Evolutionary conservation across 768 basidiomycete species (phyloP).

Genomic region (Amanita phalloides): DNA sequence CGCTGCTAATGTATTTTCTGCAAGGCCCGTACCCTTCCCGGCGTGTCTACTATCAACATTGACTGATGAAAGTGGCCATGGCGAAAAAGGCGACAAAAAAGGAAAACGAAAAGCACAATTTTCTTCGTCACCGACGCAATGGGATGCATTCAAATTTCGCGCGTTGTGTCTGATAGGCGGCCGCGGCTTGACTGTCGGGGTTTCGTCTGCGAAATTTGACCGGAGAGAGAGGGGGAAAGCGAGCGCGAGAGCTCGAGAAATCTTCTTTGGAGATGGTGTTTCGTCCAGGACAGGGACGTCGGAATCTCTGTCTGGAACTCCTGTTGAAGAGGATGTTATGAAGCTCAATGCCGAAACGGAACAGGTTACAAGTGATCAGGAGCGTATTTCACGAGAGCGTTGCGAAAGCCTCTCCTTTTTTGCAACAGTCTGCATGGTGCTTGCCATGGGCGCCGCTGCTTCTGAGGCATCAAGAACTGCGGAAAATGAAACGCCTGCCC

Average conservation of each 20-base stretch:
- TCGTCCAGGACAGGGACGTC: not conserved
- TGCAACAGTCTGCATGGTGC: constrained; percentile 42
- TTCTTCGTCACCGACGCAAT: not conserved
- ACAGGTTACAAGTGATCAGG: not conserved
- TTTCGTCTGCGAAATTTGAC: constrained; percentile 8
- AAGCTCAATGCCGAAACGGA: not conserved
- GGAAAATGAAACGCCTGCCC: not conserved
- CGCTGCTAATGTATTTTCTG: constrained; percentile 15
- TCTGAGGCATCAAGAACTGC: constrained; percentile 1
- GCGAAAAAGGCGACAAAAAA: not conserved
- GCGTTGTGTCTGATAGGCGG: constrained; percentile 1
- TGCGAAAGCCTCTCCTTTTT: constrained; percentile 35
- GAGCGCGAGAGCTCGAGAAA: constrained; percentile 7
- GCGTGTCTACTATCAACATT: constrained; percentile 1
- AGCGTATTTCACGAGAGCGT: not conserved
- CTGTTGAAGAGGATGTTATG: not conserved
- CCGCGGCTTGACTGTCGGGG: not conserved
- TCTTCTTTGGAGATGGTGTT: constrained; percentile 2
- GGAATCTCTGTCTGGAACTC: not conserved
- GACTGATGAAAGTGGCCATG: not conserved
- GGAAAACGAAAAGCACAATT: not conserved
- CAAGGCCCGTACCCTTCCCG: constrained; percentile 16
- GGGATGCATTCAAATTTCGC: constrained; percentile 2
- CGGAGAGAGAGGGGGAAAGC: constrained; percentile 12
- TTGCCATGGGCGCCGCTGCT: constrained; percentile 43